phyloP scores from a whole-genome alignment of 1,139 yeast genomes.

The Tardiomyces digboiensis region DNA sequence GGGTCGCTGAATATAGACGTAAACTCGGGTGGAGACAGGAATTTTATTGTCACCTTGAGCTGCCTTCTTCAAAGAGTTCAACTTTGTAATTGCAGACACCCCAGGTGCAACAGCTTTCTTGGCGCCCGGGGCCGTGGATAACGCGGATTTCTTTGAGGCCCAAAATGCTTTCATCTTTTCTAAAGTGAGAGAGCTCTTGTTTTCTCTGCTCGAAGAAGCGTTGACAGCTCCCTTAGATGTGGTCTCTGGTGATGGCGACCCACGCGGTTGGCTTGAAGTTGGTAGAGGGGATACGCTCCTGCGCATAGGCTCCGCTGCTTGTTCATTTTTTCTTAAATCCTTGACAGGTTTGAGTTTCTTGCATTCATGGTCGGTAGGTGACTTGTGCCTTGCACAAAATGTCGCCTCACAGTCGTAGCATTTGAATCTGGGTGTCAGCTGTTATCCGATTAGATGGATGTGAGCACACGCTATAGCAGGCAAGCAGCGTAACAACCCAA shows the following conservation, averaged over 20 bases:
- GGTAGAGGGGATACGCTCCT: background rate
- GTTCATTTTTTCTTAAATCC: too few relatives aligned
- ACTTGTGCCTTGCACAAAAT: background rate
- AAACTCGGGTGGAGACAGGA: constrained; percentile 45
- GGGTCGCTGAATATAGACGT: constrained; percentile 41
- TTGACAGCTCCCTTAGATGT: background rate
- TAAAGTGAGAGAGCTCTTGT: constrained; percentile 5
- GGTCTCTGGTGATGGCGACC: background rate
- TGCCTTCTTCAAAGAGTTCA: constrained; percentile 1
- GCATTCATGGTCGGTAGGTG: constrained; percentile 3
- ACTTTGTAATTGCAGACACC: background rate
- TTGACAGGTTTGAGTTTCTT: constrained; percentile 2
- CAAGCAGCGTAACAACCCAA: too few relatives aligned
- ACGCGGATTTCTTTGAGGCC: constrained; percentile 3
- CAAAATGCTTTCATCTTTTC: constrained; percentile 6
- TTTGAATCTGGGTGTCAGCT: too few relatives aligned
- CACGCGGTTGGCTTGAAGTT: background rate
- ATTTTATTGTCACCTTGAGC: constrained; percentile 68
- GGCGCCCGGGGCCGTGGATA: background rate
- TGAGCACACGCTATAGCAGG: constrained; percentile 1
- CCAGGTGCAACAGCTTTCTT: background rate
- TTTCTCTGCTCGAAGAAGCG: background rate
- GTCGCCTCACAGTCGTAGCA: background rate
- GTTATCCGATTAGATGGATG: too few relatives aligned
- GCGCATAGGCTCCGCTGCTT: background rate